These are phyloP conservation scores for Malassezia yamatoensis DNA, from an alignment of 1,284 basidiomycete genomes.

Conservation along the genomic window DNA sequence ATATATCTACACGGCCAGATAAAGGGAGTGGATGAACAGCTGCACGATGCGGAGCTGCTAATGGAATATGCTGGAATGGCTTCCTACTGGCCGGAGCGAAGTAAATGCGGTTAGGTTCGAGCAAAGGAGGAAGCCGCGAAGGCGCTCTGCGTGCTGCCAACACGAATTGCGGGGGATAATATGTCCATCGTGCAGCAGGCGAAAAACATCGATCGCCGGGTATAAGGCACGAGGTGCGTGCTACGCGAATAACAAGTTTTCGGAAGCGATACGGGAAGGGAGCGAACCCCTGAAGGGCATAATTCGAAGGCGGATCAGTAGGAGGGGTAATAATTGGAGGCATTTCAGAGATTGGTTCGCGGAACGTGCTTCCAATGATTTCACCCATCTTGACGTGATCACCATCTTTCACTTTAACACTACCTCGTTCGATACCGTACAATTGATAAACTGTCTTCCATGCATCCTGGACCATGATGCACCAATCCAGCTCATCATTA, in stretches of 20 bases:
- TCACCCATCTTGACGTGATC: slow-evolving; percentile 26
- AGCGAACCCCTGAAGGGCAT: slow-evolving; percentile 19
- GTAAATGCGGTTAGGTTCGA: neutral
- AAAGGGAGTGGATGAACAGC: slow-evolving; percentile 6
- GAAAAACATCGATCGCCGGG: neutral
- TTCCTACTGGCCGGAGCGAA: neutral
- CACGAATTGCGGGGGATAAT: slow-evolving; percentile 31
- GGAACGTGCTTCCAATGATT: slow-evolving; percentile 24
- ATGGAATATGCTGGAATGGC: neutral
- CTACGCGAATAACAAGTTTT: slow-evolving; percentile 29
- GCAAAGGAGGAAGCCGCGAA: neutral
- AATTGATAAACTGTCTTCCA: slow-evolving; percentile 38
- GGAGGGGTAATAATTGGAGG: slow-evolving; percentile 25
- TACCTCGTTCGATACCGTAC: slow-evolving; percentile 23
- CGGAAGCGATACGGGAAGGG: slow-evolving; percentile 32
- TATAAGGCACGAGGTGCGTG: slow-evolving; percentile 3
- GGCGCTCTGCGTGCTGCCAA: neutral
- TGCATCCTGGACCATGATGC: slow-evolving; percentile 34
- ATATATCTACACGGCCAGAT: slow-evolving; percentile 24
- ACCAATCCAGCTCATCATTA: slow-evolving; percentile 30
- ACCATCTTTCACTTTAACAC: slow-evolving; percentile 13
- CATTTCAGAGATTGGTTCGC: slow-evolving; percentile 16
- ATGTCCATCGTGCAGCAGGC: slow-evolving; percentile 25
- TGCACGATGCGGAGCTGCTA: neutral
- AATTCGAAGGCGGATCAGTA: slow-evolving; percentile 21